Base-by-base conservation (phyloP, 2,329 filamentous ascomycete species). In the Triangularia verruculosa region DNA sequence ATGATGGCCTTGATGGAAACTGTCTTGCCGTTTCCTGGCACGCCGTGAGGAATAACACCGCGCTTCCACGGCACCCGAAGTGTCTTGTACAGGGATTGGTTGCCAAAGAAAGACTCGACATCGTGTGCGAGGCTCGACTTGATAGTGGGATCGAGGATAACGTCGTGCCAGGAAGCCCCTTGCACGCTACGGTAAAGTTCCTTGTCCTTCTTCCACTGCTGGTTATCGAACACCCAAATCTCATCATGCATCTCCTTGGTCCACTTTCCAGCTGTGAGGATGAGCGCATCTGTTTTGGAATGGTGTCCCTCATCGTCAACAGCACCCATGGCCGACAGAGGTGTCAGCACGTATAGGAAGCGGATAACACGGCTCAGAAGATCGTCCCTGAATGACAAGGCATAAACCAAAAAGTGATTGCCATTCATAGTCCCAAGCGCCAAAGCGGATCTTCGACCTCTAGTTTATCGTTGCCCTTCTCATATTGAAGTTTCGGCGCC, bases 1-100 rank as follows among this genome's bases (percentile, higher is more conserved):
- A 90, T 90, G 69, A 86, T 84, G 0, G 88, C 88, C 75, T 90
- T 90, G 76, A 90, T 87, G 30, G 83, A 86, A 68, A 90, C 88
- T 0, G 88, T 90, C 76, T 90, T 90, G 9, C 87, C 88, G 63
- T 90, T 90, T 0, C 79, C 79, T 0, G 79, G 86, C 0, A 86
- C 84, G 0, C 87, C 88, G 66, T 89, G 82, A 71, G 88, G 89
- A 63, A 91, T 89, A 53, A 90, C 77, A 0, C 88, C 88, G 54
- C 88, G 78, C 79, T 91, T 91, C 88, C 89, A 91, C 0, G 89
- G 87, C 3, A 91, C 86, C 64, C 81, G 80, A 52, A 91, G 79
- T 55, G 81, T 77, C 4, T 78, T 71, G 70, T 91, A 91, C 1
- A 83, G 84, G 4, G 83, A 79, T 28, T 80, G 77, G 0, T 79